Conservation (phyloP, 2,329 filamentous ascomycete species). For the Botryotinia calthae region DNA sequence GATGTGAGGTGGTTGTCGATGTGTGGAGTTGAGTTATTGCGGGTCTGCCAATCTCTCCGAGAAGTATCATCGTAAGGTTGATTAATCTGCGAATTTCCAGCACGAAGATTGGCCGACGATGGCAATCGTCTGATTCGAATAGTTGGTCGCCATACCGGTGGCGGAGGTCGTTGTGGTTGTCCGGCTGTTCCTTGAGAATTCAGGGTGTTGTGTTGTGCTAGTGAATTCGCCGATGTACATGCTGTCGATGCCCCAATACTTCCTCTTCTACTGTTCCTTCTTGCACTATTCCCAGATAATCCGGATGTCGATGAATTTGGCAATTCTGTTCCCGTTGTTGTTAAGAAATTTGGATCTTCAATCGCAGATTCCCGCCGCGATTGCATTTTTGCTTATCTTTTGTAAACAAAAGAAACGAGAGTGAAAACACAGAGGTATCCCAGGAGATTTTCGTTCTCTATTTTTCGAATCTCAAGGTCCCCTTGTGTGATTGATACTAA, state of each 20-base stretch:
- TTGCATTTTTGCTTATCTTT: constrained; percentile 15
- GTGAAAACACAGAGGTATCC: background rate
- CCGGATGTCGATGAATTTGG: constrained; percentile 6
- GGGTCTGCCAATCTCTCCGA: constrained; percentile 1
- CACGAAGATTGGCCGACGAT: constrained; percentile 10
- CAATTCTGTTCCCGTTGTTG: constrained; percentile 3
- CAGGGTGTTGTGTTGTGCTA: background rate
- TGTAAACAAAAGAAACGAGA: background rate
- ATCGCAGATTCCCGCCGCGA: constrained; percentile 4
- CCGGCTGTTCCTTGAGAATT: background rate
- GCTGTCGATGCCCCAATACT: constrained; percentile 5
- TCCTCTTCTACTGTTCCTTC: constrained; percentile 5
- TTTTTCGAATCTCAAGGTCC: background rate
- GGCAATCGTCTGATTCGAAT: constrained; percentile 30
- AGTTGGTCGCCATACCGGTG: constrained; percentile 28
- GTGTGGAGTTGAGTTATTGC: constrained; percentile 14
- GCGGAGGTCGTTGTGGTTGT: constrained; percentile 10
- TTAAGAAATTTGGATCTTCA: constrained; percentile 13
- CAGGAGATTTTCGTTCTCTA: background rate
- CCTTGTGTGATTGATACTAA: background rate
- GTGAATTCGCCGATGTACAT: constrained; percentile 12
- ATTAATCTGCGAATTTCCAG: constrained; percentile 6
- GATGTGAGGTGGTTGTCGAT: constrained; percentile 8
- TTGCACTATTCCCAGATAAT: background rate
- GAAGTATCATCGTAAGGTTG: constrained; percentile 3